These are phyloP conservation scores for Epichloe sylvatica DNA, from an alignment of 2,329 filamentous ascomycete species.

Conservation along the genomic window DNA sequence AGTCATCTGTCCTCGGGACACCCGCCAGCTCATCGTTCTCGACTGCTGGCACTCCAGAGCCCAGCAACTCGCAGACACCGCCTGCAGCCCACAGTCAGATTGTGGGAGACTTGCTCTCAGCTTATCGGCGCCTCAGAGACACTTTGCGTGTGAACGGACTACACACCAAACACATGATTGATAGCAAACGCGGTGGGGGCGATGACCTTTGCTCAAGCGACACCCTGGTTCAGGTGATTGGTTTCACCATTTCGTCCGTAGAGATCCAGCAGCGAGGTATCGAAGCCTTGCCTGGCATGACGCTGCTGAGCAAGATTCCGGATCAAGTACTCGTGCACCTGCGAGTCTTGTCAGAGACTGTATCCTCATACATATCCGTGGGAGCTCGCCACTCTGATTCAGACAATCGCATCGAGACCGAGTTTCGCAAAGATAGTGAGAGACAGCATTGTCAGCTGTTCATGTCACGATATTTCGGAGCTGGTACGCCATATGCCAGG, in stretches of 20 bases:
- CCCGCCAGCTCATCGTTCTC: slow-evolving; percentile 31
- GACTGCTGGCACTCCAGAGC: slow-evolving; percentile 15
- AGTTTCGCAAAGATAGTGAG: slow-evolving; percentile 54
- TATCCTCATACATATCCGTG: slow-evolving; percentile 68
- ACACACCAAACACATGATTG: slow-evolving; percentile 22
- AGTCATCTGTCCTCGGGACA: slow-evolving; percentile 22
- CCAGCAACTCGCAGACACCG: slow-evolving; percentile 7
- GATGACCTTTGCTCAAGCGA: slow-evolving; percentile 41
- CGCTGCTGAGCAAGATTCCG: slow-evolving; percentile 69
- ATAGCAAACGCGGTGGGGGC: slow-evolving; percentile 15
- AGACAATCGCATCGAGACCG: slow-evolving; percentile 47
- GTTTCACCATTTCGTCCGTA: slow-evolving; percentile 71
- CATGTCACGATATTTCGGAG: slow-evolving; percentile 39
- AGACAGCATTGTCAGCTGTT: slow-evolving; percentile 67
- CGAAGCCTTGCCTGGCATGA: slow-evolving; percentile 57
- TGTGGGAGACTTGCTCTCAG: slow-evolving; percentile 41
- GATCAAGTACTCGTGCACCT: slow-evolving; percentile 76
- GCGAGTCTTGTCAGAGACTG: slow-evolving; percentile 77
- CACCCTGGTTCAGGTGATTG: slow-evolving; percentile 52
- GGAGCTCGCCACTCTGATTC: slow-evolving; percentile 51
- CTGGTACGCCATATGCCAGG: slow-evolving; percentile 5
- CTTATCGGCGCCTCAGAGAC: slow-evolving; percentile 47
- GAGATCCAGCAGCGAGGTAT: slow-evolving; percentile 88
- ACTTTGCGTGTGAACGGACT: slow-evolving; percentile 44
- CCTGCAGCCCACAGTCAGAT: slow-evolving; percentile 12